Percentiles rank a stretch among this genome's conserved stretches.
These are phyloP conservation scores for Didymellaceae sp. DNA, from an alignment of 2,329 filamentous ascomycete genomes.

Conservation along the genomic window DNA sequence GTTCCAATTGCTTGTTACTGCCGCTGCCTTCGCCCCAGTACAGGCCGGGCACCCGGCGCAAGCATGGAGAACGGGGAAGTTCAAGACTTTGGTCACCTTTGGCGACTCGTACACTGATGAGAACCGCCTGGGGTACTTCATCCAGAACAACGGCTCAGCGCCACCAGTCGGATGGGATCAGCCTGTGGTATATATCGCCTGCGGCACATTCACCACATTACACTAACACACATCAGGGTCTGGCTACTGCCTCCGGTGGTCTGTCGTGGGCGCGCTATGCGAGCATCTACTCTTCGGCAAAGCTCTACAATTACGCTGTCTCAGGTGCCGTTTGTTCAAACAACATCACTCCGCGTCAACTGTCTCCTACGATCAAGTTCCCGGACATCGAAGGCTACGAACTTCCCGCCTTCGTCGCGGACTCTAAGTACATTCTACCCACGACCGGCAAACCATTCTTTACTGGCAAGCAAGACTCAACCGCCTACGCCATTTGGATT, in stretches of 20 bases:
- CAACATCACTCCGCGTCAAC: slow-evolving; percentile 64
- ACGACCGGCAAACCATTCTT: slow-evolving; percentile 54
- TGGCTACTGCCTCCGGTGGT: slow-evolving; percentile 68
- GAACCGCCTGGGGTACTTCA: slow-evolving; percentile 69
- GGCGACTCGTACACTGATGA: slow-evolving; percentile 82
- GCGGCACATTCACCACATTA: not conserved
- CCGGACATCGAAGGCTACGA: slow-evolving; percentile 61
- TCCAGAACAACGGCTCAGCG: slow-evolving; percentile 59
- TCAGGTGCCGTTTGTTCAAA: slow-evolving; percentile 76
- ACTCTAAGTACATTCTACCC: slow-evolving; percentile 42
- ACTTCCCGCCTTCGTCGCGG: slow-evolving; percentile 56
- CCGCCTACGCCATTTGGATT: slow-evolving; percentile 79
- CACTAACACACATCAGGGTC: slow-evolving; percentile 41
- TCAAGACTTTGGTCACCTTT: slow-evolving; percentile 71
- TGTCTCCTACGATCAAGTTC: slow-evolving; percentile 58
- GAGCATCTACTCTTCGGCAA: slow-evolving; percentile 63
- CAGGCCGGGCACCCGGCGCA: slow-evolving; percentile 19
- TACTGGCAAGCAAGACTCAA: slow-evolving; percentile 60
- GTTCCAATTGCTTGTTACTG: slow-evolving; percentile 27
- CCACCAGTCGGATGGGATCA: slow-evolving; percentile 68
- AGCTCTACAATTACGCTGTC: slow-evolving; percentile 72
- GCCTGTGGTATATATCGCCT: slow-evolving; percentile 48
- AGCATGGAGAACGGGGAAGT: slow-evolving; percentile 53
- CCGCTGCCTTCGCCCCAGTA: slow-evolving; percentile 27
- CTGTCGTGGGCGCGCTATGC: slow-evolving; percentile 73